Base-by-base conservation (phyloP, 2,329 filamentous ascomycete species). In the Fusarium globosum region DNA sequence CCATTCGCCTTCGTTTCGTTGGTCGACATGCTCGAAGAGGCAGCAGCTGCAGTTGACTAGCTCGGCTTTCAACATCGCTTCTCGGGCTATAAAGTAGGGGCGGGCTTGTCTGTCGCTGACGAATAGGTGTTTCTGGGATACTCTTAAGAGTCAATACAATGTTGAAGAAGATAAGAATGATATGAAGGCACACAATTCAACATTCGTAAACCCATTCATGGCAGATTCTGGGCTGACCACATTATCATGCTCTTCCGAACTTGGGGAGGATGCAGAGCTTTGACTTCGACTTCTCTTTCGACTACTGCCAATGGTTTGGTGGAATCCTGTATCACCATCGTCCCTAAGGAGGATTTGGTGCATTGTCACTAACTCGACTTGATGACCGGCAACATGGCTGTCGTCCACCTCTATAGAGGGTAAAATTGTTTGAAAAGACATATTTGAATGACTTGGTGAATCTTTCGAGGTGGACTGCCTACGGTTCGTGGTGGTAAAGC, bases 71-170 rank as follows among this genome's bases (percentile, higher is more conserved):
- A 51, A 4, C n/a, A 23, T 33, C 53, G 6, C n/a, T 53, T 26
- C 15, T 20, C 13, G 20, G 21, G 15, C 11, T 49, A 38, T 14
- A 23, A 30, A 26, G 26, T 8, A 41, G 9, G 21, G 23, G 9
- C 6, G 35, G 41, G 14, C n/a, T 33, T 33, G 23, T 39, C 21
- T 16, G 28, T 5, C 35, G 48, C 6, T 52, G 48, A 28, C 38
- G 41, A 15, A 58, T 49, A 9, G 73, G 77, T 13, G 76, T 78
- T 43, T 65, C 75, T 26, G 66, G 69, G 12, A 79, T 68, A 5
- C 78, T 79, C 10, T 4, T 2, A 7, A 9, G 18, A 30, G 41
- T 67, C 30, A 69, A 45, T 38, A 16, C n/a, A 36, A 2, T 6
- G 18, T 7, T 23, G 14, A 14, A 12, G 13, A 16, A 8, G 20